These are phyloP conservation scores for Amanita polypyramis DNA, from an alignment of 768 basidiomycete species.

Conservation along the genomic window DNA sequence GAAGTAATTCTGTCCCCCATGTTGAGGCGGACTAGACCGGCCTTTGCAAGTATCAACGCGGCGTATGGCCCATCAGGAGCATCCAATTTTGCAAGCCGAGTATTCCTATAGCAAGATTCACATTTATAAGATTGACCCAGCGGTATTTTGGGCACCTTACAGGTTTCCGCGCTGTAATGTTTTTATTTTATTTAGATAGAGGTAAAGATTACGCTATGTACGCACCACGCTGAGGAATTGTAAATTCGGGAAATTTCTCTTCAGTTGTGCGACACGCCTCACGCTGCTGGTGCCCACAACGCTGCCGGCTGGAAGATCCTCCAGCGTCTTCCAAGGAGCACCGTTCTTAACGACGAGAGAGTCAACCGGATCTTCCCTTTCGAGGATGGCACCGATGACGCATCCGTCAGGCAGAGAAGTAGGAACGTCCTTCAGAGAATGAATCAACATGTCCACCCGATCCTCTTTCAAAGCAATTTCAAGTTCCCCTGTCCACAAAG, in stretches of 20 bases:
- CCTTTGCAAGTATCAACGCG: slow-evolving; percentile 88
- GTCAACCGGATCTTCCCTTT: slow-evolving; percentile 85
- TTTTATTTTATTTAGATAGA: slow-evolving; percentile 2
- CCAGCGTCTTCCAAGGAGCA: slow-evolving; percentile 52
- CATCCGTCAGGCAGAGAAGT: slow-evolving; percentile 80
- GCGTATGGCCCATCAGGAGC: slow-evolving; percentile 68
- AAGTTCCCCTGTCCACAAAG: slow-evolving; percentile 94
- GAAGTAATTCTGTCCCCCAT: slow-evolving; percentile 65
- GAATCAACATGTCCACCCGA: slow-evolving; percentile 85
- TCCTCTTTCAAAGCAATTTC: slow-evolving; percentile 71
- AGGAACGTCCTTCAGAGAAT: slow-evolving; percentile 89
- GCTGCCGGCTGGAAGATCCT: slow-evolving; percentile 78
- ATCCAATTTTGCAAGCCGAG: slow-evolving; percentile 87
- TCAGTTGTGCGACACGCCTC: slow-evolving; percentile 82
- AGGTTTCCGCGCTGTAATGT: slow-evolving; percentile 76
- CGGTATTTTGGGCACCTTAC: slow-evolving; percentile 33
- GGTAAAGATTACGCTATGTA: slow-evolving; percentile 11
- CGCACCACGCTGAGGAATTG: slow-evolving; percentile 84
- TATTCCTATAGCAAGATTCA: slow-evolving; percentile 45
- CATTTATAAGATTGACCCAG: not conserved
- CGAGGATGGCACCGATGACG: slow-evolving; percentile 72
- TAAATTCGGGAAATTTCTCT: slow-evolving; percentile 63
- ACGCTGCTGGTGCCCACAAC: slow-evolving; percentile 97
- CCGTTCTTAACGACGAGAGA: slow-evolving; percentile 80
- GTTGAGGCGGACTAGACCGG: slow-evolving; percentile 79